Conservation (phyloP, 31 red algal species). For the Endocladia muricata region DNA sequence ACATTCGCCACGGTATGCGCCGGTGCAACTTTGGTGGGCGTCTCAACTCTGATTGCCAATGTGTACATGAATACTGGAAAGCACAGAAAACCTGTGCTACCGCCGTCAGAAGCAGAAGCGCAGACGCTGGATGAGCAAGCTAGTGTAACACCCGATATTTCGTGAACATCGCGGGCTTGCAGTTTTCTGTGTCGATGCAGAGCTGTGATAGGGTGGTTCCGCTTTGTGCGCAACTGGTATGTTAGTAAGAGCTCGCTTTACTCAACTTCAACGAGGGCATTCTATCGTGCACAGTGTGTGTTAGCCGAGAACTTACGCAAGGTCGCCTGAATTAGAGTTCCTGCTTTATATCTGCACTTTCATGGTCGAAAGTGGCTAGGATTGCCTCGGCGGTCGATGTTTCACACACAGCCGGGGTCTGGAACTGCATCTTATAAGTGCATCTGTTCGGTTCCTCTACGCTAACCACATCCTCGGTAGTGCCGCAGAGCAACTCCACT, state of each 20-base stretch:
- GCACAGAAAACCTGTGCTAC: conserved; percentile 4
- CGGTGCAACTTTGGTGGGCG: conserved; percentile 30
- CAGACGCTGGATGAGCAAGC: no score
- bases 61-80: conserved; percentile 56
- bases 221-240: no score
- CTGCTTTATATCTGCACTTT: neutral
- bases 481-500: conserved; percentile 64
- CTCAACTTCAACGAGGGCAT: no score
- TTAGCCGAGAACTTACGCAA: no score
- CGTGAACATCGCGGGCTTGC: no score
- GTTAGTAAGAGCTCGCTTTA: no score
- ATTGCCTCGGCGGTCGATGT: conserved; percentile 27
- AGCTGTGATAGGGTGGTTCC: no score
- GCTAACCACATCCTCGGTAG: conserved; percentile 55
- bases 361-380: conserved; percentile 21
- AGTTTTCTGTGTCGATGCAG: no score
- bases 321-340: conserved; percentile 39
- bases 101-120: neutral
- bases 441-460: conserved; percentile 79
- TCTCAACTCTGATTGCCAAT: conserved; percentile 26
- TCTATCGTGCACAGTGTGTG: no score
- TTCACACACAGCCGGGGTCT: conserved; percentile 69
- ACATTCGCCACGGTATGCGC: conserved; percentile 4
- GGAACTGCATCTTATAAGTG: conserved; percentile 53
- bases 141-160: no score